A percentile compares a stretch with the other conserved stretches of the same genome.
Evolutionary conservation across 768 basidiomycete genomes (phyloP).

Genomic region (Mycena rosella): DNA sequence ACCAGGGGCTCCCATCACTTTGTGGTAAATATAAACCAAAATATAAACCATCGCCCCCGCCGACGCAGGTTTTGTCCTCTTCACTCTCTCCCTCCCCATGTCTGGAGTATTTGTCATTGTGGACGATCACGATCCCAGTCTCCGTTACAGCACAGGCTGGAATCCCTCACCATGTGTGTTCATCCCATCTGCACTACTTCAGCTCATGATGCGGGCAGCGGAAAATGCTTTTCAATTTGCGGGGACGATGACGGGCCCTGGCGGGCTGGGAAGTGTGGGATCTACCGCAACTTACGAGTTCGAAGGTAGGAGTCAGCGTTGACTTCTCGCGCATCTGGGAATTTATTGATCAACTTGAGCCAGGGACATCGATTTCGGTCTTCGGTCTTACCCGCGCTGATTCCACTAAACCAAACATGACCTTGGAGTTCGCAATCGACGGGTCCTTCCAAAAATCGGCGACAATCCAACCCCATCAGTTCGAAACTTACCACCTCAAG

Average conservation of each 20-base stretch:
- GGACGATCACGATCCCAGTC: slow-evolving; percentile 6
- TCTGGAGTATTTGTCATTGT: slow-evolving; percentile 8
- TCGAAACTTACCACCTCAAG: slow-evolving; percentile 2
- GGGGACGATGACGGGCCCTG: no score
- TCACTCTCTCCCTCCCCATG: not conserved
- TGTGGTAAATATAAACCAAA: no score
- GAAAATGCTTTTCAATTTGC: not conserved
- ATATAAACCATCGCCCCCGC: no score
- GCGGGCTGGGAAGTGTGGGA: not conserved
- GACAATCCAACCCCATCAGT: not conserved
- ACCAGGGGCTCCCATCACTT: no score
- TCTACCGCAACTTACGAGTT: not conserved
- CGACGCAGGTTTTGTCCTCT: no score
- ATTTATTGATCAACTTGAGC: not conserved
- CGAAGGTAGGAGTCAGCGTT: not conserved
- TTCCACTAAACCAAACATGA: not conserved
- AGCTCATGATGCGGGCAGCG: not conserved
- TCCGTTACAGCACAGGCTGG: not conserved
- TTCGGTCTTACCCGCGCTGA: not conserved
- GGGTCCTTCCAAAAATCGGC: not conserved
- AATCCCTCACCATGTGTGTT: not conserved
- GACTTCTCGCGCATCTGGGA: not conserved
- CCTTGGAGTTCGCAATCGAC: not conserved
- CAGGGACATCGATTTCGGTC: slow-evolving; percentile 18
- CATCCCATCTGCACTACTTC: not conserved